Conservation (phyloP, 1,139 yeast species). For the Yamadazyma diospyri region DNA sequence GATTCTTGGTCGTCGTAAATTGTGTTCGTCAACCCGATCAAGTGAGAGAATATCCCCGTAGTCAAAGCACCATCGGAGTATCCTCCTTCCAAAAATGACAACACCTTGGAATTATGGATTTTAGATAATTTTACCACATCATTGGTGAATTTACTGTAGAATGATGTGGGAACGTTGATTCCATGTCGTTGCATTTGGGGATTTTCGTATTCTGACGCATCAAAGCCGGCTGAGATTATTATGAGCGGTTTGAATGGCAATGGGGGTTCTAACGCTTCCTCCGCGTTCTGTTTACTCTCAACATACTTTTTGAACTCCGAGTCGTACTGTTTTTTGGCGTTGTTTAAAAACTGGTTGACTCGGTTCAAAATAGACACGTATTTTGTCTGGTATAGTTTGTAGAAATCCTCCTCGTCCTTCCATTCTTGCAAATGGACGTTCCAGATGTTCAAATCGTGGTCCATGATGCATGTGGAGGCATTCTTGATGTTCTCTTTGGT, state of each 20-base stretch:
- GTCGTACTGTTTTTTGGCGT: conserved; percentile 45
- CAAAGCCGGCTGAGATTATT: conserved; percentile 81
- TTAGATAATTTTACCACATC: conserved; percentile 68
- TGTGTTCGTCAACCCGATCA: conserved; percentile 52
- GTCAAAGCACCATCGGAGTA: conserved; percentile 81
- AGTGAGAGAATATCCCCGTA: conserved; percentile 77
- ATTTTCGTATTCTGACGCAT: conserved; percentile 82
- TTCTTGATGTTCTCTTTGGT: conserved; percentile 67
- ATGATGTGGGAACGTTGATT: conserved; percentile 78
- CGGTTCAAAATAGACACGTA: conserved; percentile 62
- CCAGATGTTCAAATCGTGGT: conserved; percentile 81
- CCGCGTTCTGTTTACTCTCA: conserved; percentile 15
- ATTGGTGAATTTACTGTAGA: conserved; percentile 68
- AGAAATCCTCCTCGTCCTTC: conserved; percentile 61
- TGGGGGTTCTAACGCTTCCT: conserved; percentile 22
- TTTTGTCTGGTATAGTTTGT: conserved; percentile 55
- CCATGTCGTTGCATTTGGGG: conserved; percentile 84
- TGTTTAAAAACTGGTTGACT: conserved; percentile 64
- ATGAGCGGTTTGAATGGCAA: conserved; percentile 68
- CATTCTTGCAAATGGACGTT: conserved; percentile 76
- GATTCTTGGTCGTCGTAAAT: conserved; percentile 23
- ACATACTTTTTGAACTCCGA: conserved; percentile 32
- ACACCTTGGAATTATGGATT: conserved; percentile 57
- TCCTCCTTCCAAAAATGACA: conserved; percentile 82
- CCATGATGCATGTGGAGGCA: conserved; percentile 78